phyloP scores from a whole-genome alignment of 1,284 basidiomycete genomes.

The Fomitopsis betulina region DNA sequence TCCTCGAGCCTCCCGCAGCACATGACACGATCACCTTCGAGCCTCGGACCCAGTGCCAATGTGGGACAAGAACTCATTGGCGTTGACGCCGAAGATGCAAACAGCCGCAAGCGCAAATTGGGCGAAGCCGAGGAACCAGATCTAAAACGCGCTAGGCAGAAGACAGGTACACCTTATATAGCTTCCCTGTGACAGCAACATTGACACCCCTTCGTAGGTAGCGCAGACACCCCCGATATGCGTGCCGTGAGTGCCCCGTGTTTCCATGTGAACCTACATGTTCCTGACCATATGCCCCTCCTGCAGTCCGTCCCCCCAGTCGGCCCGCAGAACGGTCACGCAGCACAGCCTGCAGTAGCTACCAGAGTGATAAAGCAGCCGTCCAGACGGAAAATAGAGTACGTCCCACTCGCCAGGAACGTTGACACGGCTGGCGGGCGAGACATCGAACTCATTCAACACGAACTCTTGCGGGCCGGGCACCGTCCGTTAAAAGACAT shows the following conservation, averaged over 20 bases:
- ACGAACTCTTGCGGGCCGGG: slow-evolving; percentile 48
- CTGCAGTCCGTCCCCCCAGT: slow-evolving; percentile 5
- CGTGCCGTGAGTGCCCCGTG: slow-evolving; percentile 20
- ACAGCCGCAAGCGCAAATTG: slow-evolving; percentile 65
- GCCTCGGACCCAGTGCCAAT: background rate
- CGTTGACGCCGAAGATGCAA: slow-evolving; percentile 37
- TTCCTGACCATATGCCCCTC: background rate
- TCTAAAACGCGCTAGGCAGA: slow-evolving; percentile 62
- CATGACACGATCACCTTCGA: slow-evolving; percentile 2
- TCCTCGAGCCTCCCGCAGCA: background rate
- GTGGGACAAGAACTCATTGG: slow-evolving; percentile 10
- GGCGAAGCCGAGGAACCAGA: slow-evolving; percentile 57
- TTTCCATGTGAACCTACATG: background rate
- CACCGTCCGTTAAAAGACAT: slow-evolving; percentile 62
- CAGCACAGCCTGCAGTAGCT: slow-evolving; percentile 5
- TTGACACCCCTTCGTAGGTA: slow-evolving; percentile 12
- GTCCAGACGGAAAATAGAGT: slow-evolving; percentile 82
- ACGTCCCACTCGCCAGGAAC: slow-evolving; percentile 78
- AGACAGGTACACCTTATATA: slow-evolving; percentile 48
- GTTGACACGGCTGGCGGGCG: slow-evolving; percentile 83
- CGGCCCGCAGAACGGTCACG: slow-evolving; percentile 1
- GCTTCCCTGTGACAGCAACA: background rate
- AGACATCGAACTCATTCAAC: slow-evolving; percentile 70
- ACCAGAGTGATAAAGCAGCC: slow-evolving; percentile 24
- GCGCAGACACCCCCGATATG: slow-evolving; percentile 23